Evolutionary conservation across 2,329 filamentous ascomycete genomes (phyloP).

Genomic region (Ramularia collo-cygni): DNA sequence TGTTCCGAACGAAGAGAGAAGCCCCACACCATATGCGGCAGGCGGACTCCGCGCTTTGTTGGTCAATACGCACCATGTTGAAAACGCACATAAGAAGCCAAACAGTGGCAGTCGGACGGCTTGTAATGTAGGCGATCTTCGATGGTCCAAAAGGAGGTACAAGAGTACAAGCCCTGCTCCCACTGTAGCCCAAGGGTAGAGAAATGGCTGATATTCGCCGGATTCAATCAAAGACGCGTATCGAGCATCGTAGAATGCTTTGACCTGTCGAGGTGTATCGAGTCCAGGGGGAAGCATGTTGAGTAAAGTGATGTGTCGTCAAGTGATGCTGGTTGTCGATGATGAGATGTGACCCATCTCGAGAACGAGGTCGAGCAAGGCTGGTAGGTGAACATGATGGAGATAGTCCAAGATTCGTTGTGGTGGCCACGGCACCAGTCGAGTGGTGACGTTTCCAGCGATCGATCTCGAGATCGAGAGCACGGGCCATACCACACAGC

Average conservation of each 20-base stretch:
- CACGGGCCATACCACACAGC: no score
- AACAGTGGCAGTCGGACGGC: conserved; percentile 42
- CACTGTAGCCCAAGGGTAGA: conserved; percentile 38
- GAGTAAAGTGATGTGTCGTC: background rate
- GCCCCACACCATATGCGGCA: conserved; percentile 49
- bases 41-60: conserved; percentile 45
- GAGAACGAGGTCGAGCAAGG: no score
- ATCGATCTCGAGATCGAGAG: background rate
- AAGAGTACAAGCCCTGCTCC: conserved; percentile 38
- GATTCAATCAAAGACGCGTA: conserved; percentile 35
- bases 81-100: conserved; percentile 36
- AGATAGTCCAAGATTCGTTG: background rate
- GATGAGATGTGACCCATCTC: background rate
- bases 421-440: background rate
- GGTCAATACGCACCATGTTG: conserved; percentile 38
- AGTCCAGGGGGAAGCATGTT: conserved; percentile 26
- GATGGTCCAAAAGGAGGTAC: conserved; percentile 47
- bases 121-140: conserved; percentile 32
- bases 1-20: conserved; percentile 48
- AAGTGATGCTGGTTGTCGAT: background rate
- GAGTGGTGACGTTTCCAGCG: conserved; percentile 1
- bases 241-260: conserved; percentile 31
- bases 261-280: conserved; percentile 21
- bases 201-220: conserved; percentile 36
- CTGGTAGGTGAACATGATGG: no score